These are phyloP conservation scores for Excoecaria agallocha DNA, from an alignment of 345 rosid genomes.

Conservation along the genomic window DNA sequence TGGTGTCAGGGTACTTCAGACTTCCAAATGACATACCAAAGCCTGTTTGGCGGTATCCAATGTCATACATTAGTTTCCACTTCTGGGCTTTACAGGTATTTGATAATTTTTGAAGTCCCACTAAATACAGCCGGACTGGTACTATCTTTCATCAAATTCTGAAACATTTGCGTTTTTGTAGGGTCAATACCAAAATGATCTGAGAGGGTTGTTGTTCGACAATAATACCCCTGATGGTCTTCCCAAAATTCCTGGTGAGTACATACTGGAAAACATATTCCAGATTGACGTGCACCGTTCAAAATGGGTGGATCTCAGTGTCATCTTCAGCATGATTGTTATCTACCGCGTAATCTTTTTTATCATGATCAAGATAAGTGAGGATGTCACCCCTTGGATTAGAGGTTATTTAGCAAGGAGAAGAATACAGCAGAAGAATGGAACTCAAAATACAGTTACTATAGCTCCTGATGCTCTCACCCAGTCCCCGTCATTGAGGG, in stretches of 20 bases:
- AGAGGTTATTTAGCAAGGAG: slow-evolving; percentile 78
- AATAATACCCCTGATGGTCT: slow-evolving; percentile 46
- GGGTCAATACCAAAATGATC: slow-evolving; percentile 97
- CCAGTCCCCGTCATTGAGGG: slow-evolving; percentile 77
- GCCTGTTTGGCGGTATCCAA: slow-evolving; percentile 91
- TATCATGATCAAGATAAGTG: slow-evolving; percentile 82
- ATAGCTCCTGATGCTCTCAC: slow-evolving; percentile 81
- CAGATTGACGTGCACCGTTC: slow-evolving; percentile 71
- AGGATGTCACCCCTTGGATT: slow-evolving; percentile 94
- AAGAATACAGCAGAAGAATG: slow-evolving; percentile 80
- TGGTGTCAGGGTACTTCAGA: slow-evolving; percentile 95
- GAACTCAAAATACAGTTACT: slow-evolving; percentile 57
- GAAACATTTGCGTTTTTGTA: slow-evolving; percentile 29
- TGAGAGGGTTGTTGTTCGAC: slow-evolving; percentile 66
- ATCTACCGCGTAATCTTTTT: slow-evolving; percentile 80
- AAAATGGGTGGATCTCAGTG: slow-evolving; percentile 85
- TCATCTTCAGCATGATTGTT: slow-evolving; percentile 81
- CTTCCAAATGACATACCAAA: slow-evolving; percentile 96
- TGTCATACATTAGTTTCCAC: slow-evolving; percentile 93
- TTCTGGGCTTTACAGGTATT: slow-evolving; percentile 95
- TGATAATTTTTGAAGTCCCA: no score
- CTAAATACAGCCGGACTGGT: no score
- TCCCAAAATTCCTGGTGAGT: slow-evolving; percentile 76
- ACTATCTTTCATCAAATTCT: background rate
- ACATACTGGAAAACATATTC: slow-evolving; percentile 68